Base-by-base conservation (phyloP, 148 eudicot genomes). In the Camellia granthamiana region DNA sequence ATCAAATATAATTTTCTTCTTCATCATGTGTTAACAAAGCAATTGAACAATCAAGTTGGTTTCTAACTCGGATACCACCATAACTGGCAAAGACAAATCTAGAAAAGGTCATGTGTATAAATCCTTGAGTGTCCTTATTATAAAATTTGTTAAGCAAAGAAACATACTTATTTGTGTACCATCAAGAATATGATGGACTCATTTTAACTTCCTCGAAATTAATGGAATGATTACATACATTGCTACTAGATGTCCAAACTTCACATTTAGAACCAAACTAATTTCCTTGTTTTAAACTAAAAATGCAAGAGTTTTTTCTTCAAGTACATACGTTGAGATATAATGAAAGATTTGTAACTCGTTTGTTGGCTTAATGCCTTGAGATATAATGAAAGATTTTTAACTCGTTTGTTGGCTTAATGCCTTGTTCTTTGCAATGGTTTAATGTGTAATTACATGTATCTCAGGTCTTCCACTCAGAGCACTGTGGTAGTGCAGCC, bases 401-500 rank as follows among this genome's bases (percentile, higher is more conserved):
- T 43, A 47, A 46, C 0, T 63, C 21, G 7, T 49, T 38, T 18
- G 10, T 41, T 51, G 46, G 16, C 52, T 18, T 38, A 41, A 15
- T 67, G 16, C 16, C 49, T 8, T 41, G n/a, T 14, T 23, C 44
- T 77, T 51, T 30, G 13, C 15, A 10, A 44, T 69, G 47, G 63
- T 71, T 19, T 77, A 41, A 51, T 76, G 68, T 51, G 47, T 46
- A 4, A 41, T 59, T 41, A 19, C 51, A 41, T 81, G 46, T 46
- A 49, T 77, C n/a, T 70, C 61, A 67, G 78, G 72, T 59, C 75
- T 23, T 43, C 47, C 38, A 51, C 60, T 83, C 77, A 83, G 38
- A 76, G 76, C 74, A 78, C 84, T 67, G 77, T 73, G 43, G 42
- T 6, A 76, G 63, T 4, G 76, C 84, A 82, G 69, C 82, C 81